These are phyloP conservation scores for Lentinula detonsa DNA, from an alignment of 768 basidiomycete genomes.

Conservation along the genomic window DNA sequence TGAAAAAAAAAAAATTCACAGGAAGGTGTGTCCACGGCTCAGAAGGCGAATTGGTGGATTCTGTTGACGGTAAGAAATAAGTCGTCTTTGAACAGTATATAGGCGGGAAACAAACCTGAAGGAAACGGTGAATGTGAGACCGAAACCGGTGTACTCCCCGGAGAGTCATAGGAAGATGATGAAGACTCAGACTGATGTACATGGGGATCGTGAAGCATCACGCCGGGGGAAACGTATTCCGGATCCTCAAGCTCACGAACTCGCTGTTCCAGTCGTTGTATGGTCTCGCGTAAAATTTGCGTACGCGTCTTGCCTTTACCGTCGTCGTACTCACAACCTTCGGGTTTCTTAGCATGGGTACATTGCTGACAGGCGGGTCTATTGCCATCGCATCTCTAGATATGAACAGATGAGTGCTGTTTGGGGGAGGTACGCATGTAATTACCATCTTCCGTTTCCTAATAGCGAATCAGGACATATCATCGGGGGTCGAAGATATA, in stretches of 20 bases:
- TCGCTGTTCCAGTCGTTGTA: slow-evolving; percentile 63
- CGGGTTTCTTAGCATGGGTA: slow-evolving; percentile 67
- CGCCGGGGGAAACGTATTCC: slow-evolving; percentile 61
- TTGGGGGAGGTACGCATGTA: background rate
- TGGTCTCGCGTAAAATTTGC: slow-evolving; percentile 72
- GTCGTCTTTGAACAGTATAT: slow-evolving; percentile 2
- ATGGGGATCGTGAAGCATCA: slow-evolving; percentile 69
- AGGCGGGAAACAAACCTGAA: slow-evolving; percentile 32
- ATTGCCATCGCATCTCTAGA: slow-evolving; percentile 68
- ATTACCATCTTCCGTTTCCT: slow-evolving; percentile 70
- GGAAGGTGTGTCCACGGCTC: slow-evolving; percentile 43
- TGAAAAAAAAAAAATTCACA: slow-evolving; percentile 8
- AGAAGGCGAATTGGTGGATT: slow-evolving; percentile 45
- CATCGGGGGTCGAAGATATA: no score
- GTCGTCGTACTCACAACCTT: slow-evolving; percentile 77
- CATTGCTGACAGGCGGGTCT: slow-evolving; percentile 82
- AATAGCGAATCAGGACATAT: slow-evolving; percentile 6
- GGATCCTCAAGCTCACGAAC: slow-evolving; percentile 74
- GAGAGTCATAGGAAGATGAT: slow-evolving; percentile 47
- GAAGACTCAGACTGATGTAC: slow-evolving; percentile 44
- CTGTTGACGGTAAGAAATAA: slow-evolving; percentile 15
- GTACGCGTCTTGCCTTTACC: slow-evolving; percentile 81
- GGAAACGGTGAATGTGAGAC: slow-evolving; percentile 56
- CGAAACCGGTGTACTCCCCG: slow-evolving; percentile 43
- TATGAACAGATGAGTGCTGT: slow-evolving; percentile 10